phyloP scores from a whole-genome alignment of 106 monocot species.

The Phalaenopsis equestris region DNA sequence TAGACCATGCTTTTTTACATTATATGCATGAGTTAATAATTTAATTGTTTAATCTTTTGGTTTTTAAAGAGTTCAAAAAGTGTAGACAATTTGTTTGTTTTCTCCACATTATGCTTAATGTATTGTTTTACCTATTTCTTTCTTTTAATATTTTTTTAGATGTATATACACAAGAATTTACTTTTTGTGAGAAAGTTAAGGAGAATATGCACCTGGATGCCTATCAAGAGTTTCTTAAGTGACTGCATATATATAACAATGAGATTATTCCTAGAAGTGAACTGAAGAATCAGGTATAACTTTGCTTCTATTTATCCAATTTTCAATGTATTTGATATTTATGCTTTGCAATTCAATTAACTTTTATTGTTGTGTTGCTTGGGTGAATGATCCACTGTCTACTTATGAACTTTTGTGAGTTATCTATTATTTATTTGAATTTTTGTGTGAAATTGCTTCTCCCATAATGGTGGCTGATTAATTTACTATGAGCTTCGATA shows the following conservation, averaged over 20 bases:
- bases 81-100: background rate
- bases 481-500: background rate
- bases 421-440: background rate
- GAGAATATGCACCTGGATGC: conserved; percentile 67
- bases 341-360: background rate
- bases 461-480: background rate
- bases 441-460: background rate
- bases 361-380: background rate
- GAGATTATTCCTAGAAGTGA: conserved; percentile 83
- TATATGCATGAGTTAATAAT: background rate
- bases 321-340: background rate
- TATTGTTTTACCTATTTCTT: background rate
- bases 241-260: conserved; percentile 81
- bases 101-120: background rate
- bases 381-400: background rate
- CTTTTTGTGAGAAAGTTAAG: conserved; percentile 89
- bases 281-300: conserved; percentile 67
- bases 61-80: background rate
- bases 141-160: conserved; percentile 23
- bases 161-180: conserved; percentile 71
- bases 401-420: background rate
- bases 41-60: background rate
- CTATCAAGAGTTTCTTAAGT: conserved; percentile 97
- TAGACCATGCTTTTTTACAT: background rate
- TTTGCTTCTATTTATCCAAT: background rate